Evolutionary conservation across 345 rosid genomes (phyloP).

Genomic region (Eucalyptus fibrosa): DNA sequence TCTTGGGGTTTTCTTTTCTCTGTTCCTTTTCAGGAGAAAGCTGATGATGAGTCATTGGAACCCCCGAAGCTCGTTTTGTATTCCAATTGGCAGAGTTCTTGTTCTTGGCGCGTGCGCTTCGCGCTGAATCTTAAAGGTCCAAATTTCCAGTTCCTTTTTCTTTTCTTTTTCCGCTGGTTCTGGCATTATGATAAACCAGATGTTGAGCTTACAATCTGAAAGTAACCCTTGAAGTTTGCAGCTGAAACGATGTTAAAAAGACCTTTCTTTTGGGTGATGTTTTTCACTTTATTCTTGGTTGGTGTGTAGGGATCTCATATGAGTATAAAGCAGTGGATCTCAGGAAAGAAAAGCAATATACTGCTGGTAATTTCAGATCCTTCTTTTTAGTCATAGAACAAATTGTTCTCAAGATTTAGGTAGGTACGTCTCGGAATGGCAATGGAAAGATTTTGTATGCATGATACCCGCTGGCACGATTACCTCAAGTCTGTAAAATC

Average conservation of each 20-base stretch:
- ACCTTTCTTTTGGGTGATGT: not conserved
- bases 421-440: not conserved
- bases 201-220: not conserved
- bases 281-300: not conserved
- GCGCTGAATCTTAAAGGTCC: constrained; percentile 42
- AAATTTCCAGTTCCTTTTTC: not conserved
- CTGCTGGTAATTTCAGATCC: constrained; percentile 14
- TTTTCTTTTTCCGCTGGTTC: not conserved
- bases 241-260: not conserved
- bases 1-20: not conserved
- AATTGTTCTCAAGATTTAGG: not conserved
- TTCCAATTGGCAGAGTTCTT: constrained; percentile 52
- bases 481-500: not conserved
- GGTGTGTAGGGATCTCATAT: constrained; percentile 22
- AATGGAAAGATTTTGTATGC: not conserved
- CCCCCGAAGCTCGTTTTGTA: constrained; percentile 9
- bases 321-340: constrained; percentile 36
- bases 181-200: not conserved
- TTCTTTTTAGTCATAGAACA: not conserved
- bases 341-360: constrained; percentile 25
- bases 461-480: not conserved
- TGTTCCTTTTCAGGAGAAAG: not conserved
- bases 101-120: constrained; percentile 58
- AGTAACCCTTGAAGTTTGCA: not conserved
- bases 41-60: not conserved